Base-by-base conservation (phyloP, 257 asterid species). In the Penstemon davidsonii region DNA sequence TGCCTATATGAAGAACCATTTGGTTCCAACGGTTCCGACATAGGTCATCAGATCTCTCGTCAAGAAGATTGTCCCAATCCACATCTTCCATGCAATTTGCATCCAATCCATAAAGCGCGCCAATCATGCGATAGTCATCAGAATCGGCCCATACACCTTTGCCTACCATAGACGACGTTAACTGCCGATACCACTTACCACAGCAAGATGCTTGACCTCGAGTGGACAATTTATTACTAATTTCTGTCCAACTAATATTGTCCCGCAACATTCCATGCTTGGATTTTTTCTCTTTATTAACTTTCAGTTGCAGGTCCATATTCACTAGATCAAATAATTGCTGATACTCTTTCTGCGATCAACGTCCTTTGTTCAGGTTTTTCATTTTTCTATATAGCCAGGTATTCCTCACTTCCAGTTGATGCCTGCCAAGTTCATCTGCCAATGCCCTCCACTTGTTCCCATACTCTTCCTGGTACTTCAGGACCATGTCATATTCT, bases 71-170 rank as follows among this genome's bases (percentile, higher is more conserved):
- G 61, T 83, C 91, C 91, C 91, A 85, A 38, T 85, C 85, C 76
- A 85, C 91, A 73, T 85, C 91, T 72, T 81, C 91, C 68, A 73
- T 9, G 69, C 91, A 85, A 55, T 73, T 79, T 5, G 83, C 82
- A 62, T 85, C 88, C 11, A 78, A 65, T 73, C 50, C 38, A 70
- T 76, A 81, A 39, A 85, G 84, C 5, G 50, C 78, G 40, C 5
- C n/a, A 15, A 81, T 42, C 57, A 83, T 25, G 9, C 79, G 82
- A 73, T 82, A 84, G 65, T 84, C 90, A 62, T 84, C 90, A 8
- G 71, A 25, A 67, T 84, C 90, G 0, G 80, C 67, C 90, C 87
- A 84, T 2, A 70, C 8, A 52, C 87, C 85, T 61, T 79, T 53
- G 45, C 63, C 73, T 18, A 82, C 87, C 87, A 82, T 70, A 55